These are phyloP conservation scores for Amoeboaphelidium occidentale DNA, from an alignment of 371 early-diverging fungal genomes.

Conservation along the genomic window DNA sequence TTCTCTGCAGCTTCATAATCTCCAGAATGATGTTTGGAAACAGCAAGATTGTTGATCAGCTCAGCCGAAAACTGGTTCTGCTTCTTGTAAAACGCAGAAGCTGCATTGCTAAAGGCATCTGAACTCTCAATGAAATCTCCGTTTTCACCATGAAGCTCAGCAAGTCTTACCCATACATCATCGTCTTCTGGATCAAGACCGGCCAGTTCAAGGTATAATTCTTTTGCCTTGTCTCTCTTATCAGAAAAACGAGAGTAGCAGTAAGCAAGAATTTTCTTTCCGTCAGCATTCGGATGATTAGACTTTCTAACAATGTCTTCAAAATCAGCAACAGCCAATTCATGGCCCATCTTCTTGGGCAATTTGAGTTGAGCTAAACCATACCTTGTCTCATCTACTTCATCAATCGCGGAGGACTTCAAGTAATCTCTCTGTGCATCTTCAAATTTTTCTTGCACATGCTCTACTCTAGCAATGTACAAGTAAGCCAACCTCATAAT, in stretches of 20 bases:
- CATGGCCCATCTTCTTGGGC: too few relatives aligned
- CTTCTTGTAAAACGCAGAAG: too few relatives aligned
- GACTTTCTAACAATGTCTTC: too few relatives aligned
- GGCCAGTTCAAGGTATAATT: slow-evolving; percentile 20
- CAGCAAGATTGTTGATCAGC: slow-evolving; percentile 56
- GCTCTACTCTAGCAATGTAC: too few relatives aligned
- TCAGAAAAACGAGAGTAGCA: slow-evolving; percentile 26
- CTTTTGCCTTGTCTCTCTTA: slow-evolving; percentile 28
- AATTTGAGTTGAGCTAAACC: too few relatives aligned
- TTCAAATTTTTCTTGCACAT: too few relatives aligned
- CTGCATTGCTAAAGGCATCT: slow-evolving; percentile 4
- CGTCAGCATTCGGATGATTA: too few relatives aligned
- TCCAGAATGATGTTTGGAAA: slow-evolving; percentile 29
- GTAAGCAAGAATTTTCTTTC: slow-evolving; percentile 21
- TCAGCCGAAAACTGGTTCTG: slow-evolving; percentile 24
- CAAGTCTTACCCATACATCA: slow-evolving; percentile 14
- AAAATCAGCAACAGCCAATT: too few relatives aligned
- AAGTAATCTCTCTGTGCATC: too few relatives aligned
- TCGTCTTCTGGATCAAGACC: slow-evolving; percentile 21
- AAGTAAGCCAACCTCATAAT: too few relatives aligned
- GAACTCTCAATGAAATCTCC: slow-evolving; percentile 2
- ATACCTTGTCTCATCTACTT: too few relatives aligned
- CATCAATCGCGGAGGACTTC: too few relatives aligned
- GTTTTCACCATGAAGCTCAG: slow-evolving; percentile 6
- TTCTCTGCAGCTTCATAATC: slow-evolving; percentile 12